phyloP scores from a whole-genome alignment of 139 green algal genomes.

The Klebsormidium nitens region DNA sequence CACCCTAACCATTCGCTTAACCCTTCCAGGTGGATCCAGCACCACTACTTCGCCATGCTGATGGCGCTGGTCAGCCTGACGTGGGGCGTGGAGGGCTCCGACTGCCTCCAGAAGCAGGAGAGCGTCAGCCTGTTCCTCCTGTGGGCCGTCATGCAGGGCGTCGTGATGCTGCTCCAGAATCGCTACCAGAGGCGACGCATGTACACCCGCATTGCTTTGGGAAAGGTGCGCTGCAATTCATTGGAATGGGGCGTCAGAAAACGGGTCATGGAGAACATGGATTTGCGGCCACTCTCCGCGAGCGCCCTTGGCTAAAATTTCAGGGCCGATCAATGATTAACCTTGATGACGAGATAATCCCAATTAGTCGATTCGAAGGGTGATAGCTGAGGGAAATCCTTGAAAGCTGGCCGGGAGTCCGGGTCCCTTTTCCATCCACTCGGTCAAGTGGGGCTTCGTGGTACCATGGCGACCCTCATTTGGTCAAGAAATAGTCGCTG shows the following conservation, averaged over 20 bases:
- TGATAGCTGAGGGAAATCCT: too few relatives aligned
- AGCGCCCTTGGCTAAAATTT: too few relatives aligned
- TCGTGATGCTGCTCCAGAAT: conserved; percentile 45
- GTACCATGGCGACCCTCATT: too few relatives aligned
- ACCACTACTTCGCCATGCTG: conserved; percentile 84
- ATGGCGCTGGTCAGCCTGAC: conserved; percentile 74
- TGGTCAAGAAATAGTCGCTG: too few relatives aligned
- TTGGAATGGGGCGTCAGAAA: conserved; percentile 5
- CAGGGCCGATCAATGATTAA: too few relatives aligned
- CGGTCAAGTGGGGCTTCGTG: too few relatives aligned
- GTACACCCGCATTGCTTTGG: conserved; percentile 40
- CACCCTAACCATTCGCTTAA: not conserved
- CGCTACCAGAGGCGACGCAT: conserved; percentile 37
- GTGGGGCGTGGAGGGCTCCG: conserved; percentile 66
- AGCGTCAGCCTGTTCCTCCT: conserved; percentile 27
- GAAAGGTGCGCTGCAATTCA: conserved; percentile 32
- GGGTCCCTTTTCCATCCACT: too few relatives aligned
- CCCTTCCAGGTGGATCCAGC: conserved; percentile 69
- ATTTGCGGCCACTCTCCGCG: too few relatives aligned
- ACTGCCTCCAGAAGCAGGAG: conserved; percentile 30
- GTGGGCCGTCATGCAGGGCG: conserved; percentile 36
- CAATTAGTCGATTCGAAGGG: too few relatives aligned
- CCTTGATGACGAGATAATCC: too few relatives aligned
- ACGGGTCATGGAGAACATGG: too few relatives aligned
- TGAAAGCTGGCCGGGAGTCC: too few relatives aligned